These are phyloP conservation scores for Lactifluus rugatus DNA, from an alignment of 768 basidiomycete species.

Conservation along the genomic window DNA sequence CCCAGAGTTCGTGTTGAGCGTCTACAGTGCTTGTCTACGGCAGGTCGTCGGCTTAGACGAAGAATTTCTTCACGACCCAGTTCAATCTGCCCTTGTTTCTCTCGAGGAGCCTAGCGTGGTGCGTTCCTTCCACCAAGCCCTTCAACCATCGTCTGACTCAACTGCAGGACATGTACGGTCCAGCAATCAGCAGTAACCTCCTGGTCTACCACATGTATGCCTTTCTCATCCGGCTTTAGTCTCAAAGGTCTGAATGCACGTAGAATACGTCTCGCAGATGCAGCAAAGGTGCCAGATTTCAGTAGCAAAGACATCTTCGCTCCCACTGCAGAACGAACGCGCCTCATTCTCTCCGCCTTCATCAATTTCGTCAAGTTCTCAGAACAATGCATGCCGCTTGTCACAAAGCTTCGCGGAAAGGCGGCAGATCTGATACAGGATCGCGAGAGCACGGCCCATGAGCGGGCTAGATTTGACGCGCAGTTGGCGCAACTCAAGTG, in stretches of 20 bases:
- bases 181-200: slow-evolving; percentile 51
- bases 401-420: slow-evolving; percentile 50
- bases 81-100: slow-evolving; percentile 42
- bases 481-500: slow-evolving; percentile 51
- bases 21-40: slow-evolving; percentile 63
- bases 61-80: slow-evolving; percentile 49
- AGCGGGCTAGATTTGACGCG: slow-evolving; percentile 39
- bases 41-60: slow-evolving; percentile 58
- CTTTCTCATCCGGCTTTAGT: background rate
- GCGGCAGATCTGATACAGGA: slow-evolving; percentile 50
- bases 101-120: slow-evolving; percentile 47
- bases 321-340: slow-evolving; percentile 68
- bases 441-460: slow-evolving; percentile 45
- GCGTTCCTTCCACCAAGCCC: slow-evolving; percentile 10
- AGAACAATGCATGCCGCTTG: slow-evolving; percentile 57
- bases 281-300: slow-evolving; percentile 71
- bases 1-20: slow-evolving; percentile 57
- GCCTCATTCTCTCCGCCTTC: slow-evolving; percentile 71
- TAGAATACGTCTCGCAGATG: slow-evolving; percentile 61
- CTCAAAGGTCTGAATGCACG: background rate
- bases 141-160: background rate
- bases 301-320: slow-evolving; percentile 59
- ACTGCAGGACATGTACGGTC: slow-evolving; percentile 53
- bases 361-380: slow-evolving; percentile 92
- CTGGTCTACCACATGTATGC: slow-evolving; percentile 62